Evolutionary conservation across 345 rosid species (phyloP).

Genomic region (Gossypium bickii): DNA sequence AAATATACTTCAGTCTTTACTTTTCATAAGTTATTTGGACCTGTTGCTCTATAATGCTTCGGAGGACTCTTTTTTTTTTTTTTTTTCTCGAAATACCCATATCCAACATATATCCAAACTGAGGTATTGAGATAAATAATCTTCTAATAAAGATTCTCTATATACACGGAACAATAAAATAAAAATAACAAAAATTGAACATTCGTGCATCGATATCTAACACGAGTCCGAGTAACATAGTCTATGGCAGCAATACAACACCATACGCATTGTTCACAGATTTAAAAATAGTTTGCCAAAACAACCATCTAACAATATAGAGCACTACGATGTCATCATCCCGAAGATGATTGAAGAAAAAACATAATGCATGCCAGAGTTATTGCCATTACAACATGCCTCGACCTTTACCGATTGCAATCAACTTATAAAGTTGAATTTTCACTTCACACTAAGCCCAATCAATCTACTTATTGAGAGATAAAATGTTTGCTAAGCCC

Average conservation of each 20-base stretch:
- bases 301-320: not conserved
- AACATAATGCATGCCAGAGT: not conserved
- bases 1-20: too few relatives aligned
- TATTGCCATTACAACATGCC: too few relatives aligned
- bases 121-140: too few relatives aligned
- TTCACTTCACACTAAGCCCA: not conserved
- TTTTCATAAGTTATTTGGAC: too few relatives aligned
- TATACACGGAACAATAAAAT: too few relatives aligned
- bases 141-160: too few relatives aligned
- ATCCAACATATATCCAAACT: too few relatives aligned
- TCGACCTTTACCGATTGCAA: not conserved
- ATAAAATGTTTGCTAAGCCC: not conserved
- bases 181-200: too few relatives aligned
- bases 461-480: slow-evolving; percentile 11
- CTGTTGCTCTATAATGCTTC: too few relatives aligned
- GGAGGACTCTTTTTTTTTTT: too few relatives aligned
- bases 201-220: not conserved
- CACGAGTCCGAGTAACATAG: not conserved
- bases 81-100: too few relatives aligned
- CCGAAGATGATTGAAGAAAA: not conserved
- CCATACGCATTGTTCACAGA: not conserved
- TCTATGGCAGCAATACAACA: not conserved
- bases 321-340: not conserved
- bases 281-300: not conserved
- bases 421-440: not conserved